Conservation (phyloP, 2,329 filamentous ascomycete genomes). For the Elsinoe batatas region DNA sequence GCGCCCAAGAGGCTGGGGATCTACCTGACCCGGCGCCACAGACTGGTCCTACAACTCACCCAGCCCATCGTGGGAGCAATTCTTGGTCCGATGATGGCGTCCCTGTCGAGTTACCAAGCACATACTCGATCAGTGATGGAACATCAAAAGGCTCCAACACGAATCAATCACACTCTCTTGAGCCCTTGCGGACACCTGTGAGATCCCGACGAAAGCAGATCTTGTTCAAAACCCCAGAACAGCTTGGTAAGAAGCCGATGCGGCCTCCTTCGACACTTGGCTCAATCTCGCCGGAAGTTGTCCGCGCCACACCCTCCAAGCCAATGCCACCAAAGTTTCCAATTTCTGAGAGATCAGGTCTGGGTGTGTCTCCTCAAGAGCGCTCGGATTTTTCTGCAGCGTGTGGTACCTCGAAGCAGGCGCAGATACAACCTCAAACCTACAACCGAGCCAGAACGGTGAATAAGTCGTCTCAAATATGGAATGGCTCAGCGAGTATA, state of each 20-base stretch:
- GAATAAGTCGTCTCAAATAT: background rate
- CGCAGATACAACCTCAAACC: too few species aligned
- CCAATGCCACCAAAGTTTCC: background rate
- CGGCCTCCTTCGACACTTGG: background rate
- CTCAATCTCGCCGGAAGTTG: background rate
- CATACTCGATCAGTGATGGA: constrained; percentile 26
- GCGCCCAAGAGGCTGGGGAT: background rate
- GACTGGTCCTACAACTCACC: background rate
- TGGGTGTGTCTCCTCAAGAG: background rate
- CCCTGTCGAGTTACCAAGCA: constrained; percentile 27
- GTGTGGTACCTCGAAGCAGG: too few species aligned
- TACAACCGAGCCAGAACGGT: too few species aligned
- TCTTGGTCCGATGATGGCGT: constrained; percentile 15
- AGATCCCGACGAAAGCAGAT: background rate
- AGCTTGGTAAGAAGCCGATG: background rate
- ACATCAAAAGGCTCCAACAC: constrained; percentile 21
- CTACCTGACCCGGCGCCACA: background rate
- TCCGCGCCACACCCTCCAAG: background rate
- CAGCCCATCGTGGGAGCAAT: background rate
- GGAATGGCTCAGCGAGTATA: background rate
- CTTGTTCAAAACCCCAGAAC: too few species aligned
- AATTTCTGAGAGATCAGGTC: background rate
- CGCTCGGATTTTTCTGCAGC: too few species aligned
- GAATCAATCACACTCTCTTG: constrained; percentile 17
- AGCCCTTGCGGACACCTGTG: constrained; percentile 21